Conservation (phyloP, 1,284 basidiomycete species). For the Sutorius eximius region DNA sequence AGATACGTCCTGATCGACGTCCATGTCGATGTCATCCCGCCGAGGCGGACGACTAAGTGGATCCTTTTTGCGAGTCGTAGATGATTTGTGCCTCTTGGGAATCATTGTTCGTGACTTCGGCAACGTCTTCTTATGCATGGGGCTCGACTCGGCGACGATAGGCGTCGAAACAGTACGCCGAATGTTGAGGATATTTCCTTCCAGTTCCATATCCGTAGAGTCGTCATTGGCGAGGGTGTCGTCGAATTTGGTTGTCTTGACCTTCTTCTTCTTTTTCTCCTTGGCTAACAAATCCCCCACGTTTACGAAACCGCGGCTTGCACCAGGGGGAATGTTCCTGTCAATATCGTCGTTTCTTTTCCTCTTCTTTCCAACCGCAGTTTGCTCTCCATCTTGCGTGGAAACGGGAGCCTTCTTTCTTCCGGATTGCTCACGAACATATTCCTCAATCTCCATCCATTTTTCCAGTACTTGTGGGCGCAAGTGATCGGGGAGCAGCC, state of each 20-base stretch:
- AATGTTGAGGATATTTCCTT: conserved; percentile 44
- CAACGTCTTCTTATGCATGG: conserved; percentile 32
- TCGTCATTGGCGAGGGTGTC: conserved; percentile 53
- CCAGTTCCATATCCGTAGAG: conserved; percentile 63
- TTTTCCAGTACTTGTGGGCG: conserved; percentile 81
- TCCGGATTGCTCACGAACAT: conserved; percentile 52
- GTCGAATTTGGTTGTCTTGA: conserved; percentile 38
- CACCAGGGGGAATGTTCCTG: conserved; percentile 67
- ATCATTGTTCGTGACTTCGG: conserved; percentile 40
- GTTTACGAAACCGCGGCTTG: conserved; percentile 61
- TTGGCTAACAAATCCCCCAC: conserved; percentile 56
- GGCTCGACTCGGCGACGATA: conserved; percentile 29
- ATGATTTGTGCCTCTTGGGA: conserved; percentile 25
- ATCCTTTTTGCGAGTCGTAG: conserved; percentile 34
- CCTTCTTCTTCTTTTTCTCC: conserved; percentile 45
- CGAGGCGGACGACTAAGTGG: conserved; percentile 41
- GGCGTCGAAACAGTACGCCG: conserved; percentile 53
- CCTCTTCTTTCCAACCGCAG: conserved; percentile 54
- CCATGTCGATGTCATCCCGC: conserved; percentile 50
- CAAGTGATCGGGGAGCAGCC: conserved; percentile 78
- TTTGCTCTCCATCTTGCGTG: conserved; percentile 22
- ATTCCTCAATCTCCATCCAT: conserved; percentile 76
- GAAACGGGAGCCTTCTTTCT: conserved; percentile 39
- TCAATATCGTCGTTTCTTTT: conserved; percentile 66
- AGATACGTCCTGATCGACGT: conserved; percentile 43